These are phyloP conservation scores for Podaxis sp. DNA, from an alignment of 768 basidiomycete genomes.

Conservation along the genomic window DNA sequence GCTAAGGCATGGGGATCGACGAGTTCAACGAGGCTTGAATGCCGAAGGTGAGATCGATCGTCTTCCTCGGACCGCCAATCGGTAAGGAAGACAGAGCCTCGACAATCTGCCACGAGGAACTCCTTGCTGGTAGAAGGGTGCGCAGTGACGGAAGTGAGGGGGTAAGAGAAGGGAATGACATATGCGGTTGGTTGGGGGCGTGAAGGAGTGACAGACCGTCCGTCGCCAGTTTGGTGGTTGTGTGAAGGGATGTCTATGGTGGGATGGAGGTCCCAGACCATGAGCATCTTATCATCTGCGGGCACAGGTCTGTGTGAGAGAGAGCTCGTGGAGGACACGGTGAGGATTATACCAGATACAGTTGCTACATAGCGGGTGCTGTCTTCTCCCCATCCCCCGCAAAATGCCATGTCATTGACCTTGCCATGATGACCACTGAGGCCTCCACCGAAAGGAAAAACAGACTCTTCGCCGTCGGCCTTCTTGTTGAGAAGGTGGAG, in stretches of 20 bases:
- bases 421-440: constrained; percentile 79
- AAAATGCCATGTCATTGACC: constrained; percentile 78
- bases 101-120: constrained; percentile 73
- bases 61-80: constrained; percentile 71
- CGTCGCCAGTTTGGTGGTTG: constrained; percentile 24
- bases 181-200: constrained; percentile 76
- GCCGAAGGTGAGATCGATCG: constrained; percentile 54
- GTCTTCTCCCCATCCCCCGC: constrained; percentile 70
- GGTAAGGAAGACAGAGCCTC: constrained; percentile 72
- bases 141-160: constrained; percentile 65
- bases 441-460: constrained; percentile 76
- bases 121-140: constrained; percentile 77
- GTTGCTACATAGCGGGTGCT: constrained; percentile 75
- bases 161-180: constrained; percentile 69
- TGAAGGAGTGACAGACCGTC: constrained; percentile 30
- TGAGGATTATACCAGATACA: constrained; percentile 57
- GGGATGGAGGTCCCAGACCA: constrained; percentile 86
- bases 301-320: constrained; percentile 8
- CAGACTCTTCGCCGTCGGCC: constrained; percentile 41
- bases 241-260: constrained; percentile 41
- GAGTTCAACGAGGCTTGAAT: constrained; percentile 67
- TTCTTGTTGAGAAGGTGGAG: constrained; percentile 68
- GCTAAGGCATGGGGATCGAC: constrained; percentile 66
- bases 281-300: constrained; percentile 77
- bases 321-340: constrained; percentile 5